phyloP scores from a whole-genome alignment of 2,329 filamentous ascomycete species.

The Magnaporthiopsis incrustans region DNA sequence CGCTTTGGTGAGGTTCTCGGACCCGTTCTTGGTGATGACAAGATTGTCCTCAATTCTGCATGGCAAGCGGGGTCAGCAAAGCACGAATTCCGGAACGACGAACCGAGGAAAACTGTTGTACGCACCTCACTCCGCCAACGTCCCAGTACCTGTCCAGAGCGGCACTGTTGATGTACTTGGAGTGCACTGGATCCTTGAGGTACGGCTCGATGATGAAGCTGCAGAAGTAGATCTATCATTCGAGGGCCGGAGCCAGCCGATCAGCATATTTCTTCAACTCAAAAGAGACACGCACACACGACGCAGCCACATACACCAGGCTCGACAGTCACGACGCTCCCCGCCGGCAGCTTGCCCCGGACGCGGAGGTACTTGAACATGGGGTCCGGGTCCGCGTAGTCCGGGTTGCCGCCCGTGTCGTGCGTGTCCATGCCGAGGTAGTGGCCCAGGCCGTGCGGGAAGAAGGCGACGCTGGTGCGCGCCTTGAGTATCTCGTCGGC shows the following conservation, averaged over 20 bases:
- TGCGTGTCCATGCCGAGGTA: constrained; percentile 92
- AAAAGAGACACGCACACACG: background rate
- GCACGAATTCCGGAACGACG: background rate
- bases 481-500: constrained; percentile 67
- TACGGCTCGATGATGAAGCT: constrained; percentile 80
- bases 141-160: constrained; percentile 76
- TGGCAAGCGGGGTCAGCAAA: background rate
- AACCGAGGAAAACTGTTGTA: constrained; percentile 9
- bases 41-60: constrained; percentile 54
- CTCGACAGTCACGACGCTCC: constrained; percentile 87
- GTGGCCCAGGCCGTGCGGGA: constrained; percentile 85
- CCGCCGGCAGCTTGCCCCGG: constrained; percentile 64
- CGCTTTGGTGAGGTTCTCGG: constrained; percentile 57
- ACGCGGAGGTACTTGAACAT: constrained; percentile 86
- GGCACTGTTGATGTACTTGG: constrained; percentile 65
- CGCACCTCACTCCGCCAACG: constrained; percentile 64
- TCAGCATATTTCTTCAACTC: constrained; percentile 1
- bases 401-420: constrained; percentile 71
- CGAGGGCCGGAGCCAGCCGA: background rate
- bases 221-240: constrained; percentile 71
- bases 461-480: constrained; percentile 81
- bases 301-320: constrained; percentile 80
- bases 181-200: constrained; percentile 61
- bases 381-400: constrained; percentile 69
- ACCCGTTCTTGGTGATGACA: constrained; percentile 52